A percentile compares a stretch with the other conserved stretches of the same genome.
Conservation (phyloP, 2,329 filamentous ascomycete species). For the Waltergamsia citrina region DNA sequence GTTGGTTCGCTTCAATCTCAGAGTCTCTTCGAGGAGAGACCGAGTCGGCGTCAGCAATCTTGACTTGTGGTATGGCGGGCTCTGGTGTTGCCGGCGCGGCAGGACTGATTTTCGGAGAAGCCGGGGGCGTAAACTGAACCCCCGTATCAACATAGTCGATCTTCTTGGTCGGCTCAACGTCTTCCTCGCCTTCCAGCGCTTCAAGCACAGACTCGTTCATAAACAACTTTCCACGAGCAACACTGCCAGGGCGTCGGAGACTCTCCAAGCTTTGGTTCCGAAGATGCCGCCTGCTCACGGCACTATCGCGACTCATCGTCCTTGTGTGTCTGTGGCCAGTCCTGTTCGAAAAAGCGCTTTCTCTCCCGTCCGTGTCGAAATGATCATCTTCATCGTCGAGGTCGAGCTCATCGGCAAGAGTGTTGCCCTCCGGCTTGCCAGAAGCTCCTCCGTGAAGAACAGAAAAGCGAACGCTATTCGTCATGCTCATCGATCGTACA, state of each 20-base stretch:
- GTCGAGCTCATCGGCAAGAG: slow-evolving; percentile 82
- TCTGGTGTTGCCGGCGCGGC: slow-evolving; percentile 32
- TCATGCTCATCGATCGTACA: slow-evolving; percentile 60
- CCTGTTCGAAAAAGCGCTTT: slow-evolving; percentile 46
- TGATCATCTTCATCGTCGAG: slow-evolving; percentile 70
- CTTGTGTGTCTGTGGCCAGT: slow-evolving; percentile 36
- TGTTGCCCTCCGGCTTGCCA: slow-evolving; percentile 56
- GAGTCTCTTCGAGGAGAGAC: slow-evolving; percentile 32
- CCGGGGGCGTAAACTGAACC: slow-evolving; percentile 74
- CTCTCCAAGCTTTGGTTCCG: slow-evolving; percentile 52
- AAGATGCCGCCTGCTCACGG: slow-evolving; percentile 36
- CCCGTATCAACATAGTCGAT: slow-evolving; percentile 62
- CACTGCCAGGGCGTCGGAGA: slow-evolving; percentile 43
- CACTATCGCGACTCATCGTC: slow-evolving; percentile 48
- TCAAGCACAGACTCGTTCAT: slow-evolving; percentile 47
- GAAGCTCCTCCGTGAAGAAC: slow-evolving; percentile 39
- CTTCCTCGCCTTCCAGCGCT: slow-evolving; percentile 44
- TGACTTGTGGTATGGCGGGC: slow-evolving; percentile 23
- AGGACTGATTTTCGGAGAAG: slow-evolving; percentile 51
- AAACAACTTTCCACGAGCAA: slow-evolving; percentile 40
- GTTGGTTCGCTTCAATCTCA: slow-evolving; percentile 65
- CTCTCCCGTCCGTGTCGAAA: slow-evolving; percentile 62
- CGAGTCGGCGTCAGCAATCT: slow-evolving; percentile 29
- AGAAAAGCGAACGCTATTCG: slow-evolving; percentile 67
- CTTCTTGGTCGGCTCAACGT: slow-evolving; percentile 9